phyloP scores from a whole-genome alignment of 139 green algal genomes.

The Ettlia oleoabundans region DNA sequence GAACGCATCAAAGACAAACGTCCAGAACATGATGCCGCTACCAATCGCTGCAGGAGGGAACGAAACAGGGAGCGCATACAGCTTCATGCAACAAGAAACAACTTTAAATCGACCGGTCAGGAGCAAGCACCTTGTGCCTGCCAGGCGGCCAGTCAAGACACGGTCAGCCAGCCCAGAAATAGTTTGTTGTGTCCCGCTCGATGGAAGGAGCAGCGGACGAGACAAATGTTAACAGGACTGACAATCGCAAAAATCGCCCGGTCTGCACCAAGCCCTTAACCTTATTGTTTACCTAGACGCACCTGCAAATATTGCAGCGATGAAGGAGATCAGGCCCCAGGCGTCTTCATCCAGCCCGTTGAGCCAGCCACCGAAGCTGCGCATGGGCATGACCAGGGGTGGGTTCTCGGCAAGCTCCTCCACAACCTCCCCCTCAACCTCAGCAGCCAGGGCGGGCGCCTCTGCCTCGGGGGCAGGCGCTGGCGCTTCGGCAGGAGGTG shows the following conservation, averaged over 20 bases:
- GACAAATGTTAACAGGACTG: too few relatives aligned
- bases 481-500: too few relatives aligned
- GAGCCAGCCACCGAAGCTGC: conserved; percentile 19
- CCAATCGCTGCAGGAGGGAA: not conserved
- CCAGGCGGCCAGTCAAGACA: not conserved
- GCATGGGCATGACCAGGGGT: conserved; percentile 5
- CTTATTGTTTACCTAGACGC: too few relatives aligned
- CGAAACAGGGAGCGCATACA: not conserved
- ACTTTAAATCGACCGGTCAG: not conserved
- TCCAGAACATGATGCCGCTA: not conserved
- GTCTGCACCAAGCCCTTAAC: too few relatives aligned
- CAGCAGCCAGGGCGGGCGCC: too few relatives aligned
- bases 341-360: not conserved
- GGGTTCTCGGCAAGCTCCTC: not conserved
- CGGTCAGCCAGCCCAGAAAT: too few relatives aligned
- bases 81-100: not conserved
- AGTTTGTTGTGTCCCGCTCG: too few relatives aligned
- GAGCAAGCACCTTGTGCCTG: not conserved
- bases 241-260: too few relatives aligned
- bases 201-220: too few relatives aligned
- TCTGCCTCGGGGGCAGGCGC: not conserved
- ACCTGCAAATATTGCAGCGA: not conserved
- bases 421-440: not conserved
- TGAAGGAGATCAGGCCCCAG: not conserved
- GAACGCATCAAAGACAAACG: conserved; percentile 7